phyloP scores from a whole-genome alignment of 192 early-diverging fungal genomes.

The Coemansia furcata region DNA sequence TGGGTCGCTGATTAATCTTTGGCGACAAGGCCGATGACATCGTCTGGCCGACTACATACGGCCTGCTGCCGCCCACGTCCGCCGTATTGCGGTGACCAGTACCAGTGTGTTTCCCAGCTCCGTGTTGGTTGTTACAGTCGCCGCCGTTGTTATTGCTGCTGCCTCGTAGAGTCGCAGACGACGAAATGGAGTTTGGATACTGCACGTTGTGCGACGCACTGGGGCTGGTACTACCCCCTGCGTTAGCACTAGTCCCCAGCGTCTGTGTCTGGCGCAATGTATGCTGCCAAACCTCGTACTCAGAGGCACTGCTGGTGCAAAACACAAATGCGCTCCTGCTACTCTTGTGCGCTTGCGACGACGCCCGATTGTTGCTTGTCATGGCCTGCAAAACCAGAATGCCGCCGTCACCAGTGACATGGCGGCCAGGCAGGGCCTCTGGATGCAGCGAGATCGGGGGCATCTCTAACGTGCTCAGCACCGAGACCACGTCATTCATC shows the following conservation, averaged over 20 bases:
- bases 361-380: conserved; percentile 5
- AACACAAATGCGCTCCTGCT: conserved; percentile 17
- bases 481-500: neutral
- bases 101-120: neutral
- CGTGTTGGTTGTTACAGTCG: neutral
- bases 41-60: conserved; percentile 9
- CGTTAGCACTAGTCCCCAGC: conserved; percentile 22
- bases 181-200: conserved; percentile 5
- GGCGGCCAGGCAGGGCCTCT: neutral
- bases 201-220: conserved; percentile 11
- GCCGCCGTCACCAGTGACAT: conserved; percentile 21
- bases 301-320: conserved; percentile 26
- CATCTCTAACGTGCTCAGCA: neutral
- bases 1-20: conserved; percentile 28
- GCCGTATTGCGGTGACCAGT: neutral
- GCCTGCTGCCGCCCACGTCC: conserved; percentile 4
- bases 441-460: neutral
- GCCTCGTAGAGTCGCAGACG: neutral
- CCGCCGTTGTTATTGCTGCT: neutral
- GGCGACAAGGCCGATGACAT: conserved; percentile 21
- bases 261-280: conserved; percentile 36
- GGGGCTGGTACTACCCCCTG: conserved; percentile 29
- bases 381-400: conserved; percentile 45
- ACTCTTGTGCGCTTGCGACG: conserved; percentile 11
- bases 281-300: conserved; percentile 45